Percentiles rank a stretch among this genome's conserved stretches.
Evolutionary conservation across 2,329 filamentous ascomycete species (phyloP).

Genomic region (Alternaria postmessia): DNA sequence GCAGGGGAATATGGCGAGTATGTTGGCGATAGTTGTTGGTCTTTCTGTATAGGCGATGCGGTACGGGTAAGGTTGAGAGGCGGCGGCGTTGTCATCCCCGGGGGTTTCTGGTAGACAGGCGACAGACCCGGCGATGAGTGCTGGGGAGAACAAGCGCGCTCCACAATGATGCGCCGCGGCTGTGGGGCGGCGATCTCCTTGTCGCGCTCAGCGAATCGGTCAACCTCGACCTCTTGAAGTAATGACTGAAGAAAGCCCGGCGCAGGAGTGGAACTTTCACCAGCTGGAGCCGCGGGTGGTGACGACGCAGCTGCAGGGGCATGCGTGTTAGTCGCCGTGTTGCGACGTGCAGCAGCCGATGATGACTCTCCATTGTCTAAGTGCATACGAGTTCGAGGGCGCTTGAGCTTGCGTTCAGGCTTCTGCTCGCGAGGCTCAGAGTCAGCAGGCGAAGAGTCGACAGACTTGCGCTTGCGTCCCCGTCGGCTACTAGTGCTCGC

Average conservation of each 20-base stretch:
- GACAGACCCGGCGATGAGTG: slow-evolving; percentile 73
- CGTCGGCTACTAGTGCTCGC: slow-evolving; percentile 50
- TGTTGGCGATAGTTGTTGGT: slow-evolving; percentile 70
- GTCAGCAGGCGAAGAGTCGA: slow-evolving; percentile 74
- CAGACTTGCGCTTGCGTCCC: slow-evolving; percentile 79
- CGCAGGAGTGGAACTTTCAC: slow-evolving; percentile 49
- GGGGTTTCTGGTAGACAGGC: slow-evolving; percentile 72
- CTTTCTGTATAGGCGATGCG: slow-evolving; percentile 63
- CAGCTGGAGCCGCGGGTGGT: slow-evolving; percentile 22
- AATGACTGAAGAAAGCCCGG: slow-evolving; percentile 88
- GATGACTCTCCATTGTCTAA: slow-evolving; percentile 60
- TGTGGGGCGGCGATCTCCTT: slow-evolving; percentile 48
- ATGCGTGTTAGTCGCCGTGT: slow-evolving; percentile 32
- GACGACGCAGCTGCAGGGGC: slow-evolving; percentile 25
- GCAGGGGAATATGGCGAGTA: slow-evolving; percentile 71
- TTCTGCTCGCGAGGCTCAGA: slow-evolving; percentile 65
- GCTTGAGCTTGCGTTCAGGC: slow-evolving; percentile 84
- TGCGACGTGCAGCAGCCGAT: slow-evolving; percentile 40
- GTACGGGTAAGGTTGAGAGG: slow-evolving; percentile 65
- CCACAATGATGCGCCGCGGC: slow-evolving; percentile 53
- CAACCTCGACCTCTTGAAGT: slow-evolving; percentile 81
- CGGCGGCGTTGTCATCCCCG: slow-evolving; percentile 75
- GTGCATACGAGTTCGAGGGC: slow-evolving; percentile 79
- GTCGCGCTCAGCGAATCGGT: slow-evolving; percentile 46
- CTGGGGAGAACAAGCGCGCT: slow-evolving; percentile 53